Evolutionary conservation across 495 filamentous ascomycete species (phyloP).

Genomic region (Massariosphaeria phaeospora): DNA sequence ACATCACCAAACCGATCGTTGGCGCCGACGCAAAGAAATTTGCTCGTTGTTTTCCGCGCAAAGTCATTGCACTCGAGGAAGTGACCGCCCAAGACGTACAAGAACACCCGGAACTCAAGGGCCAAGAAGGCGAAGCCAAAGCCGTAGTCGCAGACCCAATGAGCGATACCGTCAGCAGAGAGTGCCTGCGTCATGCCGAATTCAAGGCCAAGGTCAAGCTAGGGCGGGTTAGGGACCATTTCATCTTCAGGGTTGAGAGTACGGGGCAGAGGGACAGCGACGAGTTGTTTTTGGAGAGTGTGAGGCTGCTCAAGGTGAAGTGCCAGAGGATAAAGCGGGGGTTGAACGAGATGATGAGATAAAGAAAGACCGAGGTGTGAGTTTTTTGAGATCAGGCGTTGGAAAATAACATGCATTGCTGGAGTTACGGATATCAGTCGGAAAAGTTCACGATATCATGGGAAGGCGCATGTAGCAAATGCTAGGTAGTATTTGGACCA

Average conservation of each 20-base stretch:
- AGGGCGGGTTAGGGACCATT: conserved; percentile 85
- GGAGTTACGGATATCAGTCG: conserved; percentile 7
- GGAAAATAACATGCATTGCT: conserved; percentile 11
- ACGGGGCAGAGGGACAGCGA: conserved; percentile 90
- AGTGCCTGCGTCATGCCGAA: conserved; percentile 85
- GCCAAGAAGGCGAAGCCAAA: conserved; percentile 67
- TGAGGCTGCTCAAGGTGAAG: conserved; percentile 79
- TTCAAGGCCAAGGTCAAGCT: conserved; percentile 94
- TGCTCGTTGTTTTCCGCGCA: conserved; percentile 78
- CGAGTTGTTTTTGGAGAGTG: conserved; percentile 80
- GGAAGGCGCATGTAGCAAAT: not conserved
- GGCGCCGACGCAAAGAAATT: conserved; percentile 87
- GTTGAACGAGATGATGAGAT: conserved; percentile 53
- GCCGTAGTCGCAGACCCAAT: conserved; percentile 78
- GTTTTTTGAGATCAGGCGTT: not conserved
- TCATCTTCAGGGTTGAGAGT: conserved; percentile 94
- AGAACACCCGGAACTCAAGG: conserved; percentile 60
- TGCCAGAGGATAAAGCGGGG: conserved; percentile 59
- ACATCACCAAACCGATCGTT: conserved; percentile 73
- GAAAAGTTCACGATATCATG: conserved; percentile 11
- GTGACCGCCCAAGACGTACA: conserved; percentile 64
- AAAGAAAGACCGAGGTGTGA: too few species aligned
- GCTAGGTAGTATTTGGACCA: too few species aligned
- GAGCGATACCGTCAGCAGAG: conserved; percentile 88
- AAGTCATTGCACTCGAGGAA: conserved; percentile 75